Percentiles rank a stretch among this genome's conserved stretches.
Conservation (phyloP, 768 basidiomycete species). For the Boletus rubescentipes region DNA sequence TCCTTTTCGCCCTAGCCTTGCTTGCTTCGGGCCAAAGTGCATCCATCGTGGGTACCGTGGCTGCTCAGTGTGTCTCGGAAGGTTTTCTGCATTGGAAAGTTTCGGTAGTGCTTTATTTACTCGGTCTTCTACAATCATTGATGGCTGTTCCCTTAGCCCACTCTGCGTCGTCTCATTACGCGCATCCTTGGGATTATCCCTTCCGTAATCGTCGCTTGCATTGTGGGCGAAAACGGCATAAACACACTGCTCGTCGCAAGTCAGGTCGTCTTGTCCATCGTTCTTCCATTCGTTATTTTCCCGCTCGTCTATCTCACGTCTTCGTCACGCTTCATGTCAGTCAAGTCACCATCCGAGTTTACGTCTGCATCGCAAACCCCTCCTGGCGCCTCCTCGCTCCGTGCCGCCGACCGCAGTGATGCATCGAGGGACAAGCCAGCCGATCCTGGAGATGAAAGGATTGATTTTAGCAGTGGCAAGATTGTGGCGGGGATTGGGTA, state of each 20-base stretch:
- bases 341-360: conserved; percentile 29
- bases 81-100: conserved; percentile 88
- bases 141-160: conserved; percentile 47
- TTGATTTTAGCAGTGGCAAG: conserved; percentile 66
- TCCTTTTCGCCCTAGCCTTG: conserved; percentile 86
- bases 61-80: conserved; percentile 88
- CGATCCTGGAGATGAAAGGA: conserved; percentile 34
- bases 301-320: conserved; percentile 78
- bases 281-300: conserved; percentile 83
- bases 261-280: conserved; percentile 81
- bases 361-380: neutral
- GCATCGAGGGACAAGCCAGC: conserved; percentile 1
- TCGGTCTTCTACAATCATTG: conserved; percentile 26
- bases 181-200: conserved; percentile 82
- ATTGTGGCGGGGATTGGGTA: conserved; percentile 50
- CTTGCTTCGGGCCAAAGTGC: conserved; percentile 88
- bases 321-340: conserved; percentile 66
- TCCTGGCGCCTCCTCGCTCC: neutral
- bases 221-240: conserved; percentile 68
- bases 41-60: conserved; percentile 84
- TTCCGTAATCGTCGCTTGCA: conserved; percentile 73
- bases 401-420: neutral
- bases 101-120: conserved; percentile 46
- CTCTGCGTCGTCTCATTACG: conserved; percentile 78
- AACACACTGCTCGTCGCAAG: conserved; percentile 79